Conservation (phyloP, 306 rosid genomes). For the Cyclanthera cordifolia region DNA sequence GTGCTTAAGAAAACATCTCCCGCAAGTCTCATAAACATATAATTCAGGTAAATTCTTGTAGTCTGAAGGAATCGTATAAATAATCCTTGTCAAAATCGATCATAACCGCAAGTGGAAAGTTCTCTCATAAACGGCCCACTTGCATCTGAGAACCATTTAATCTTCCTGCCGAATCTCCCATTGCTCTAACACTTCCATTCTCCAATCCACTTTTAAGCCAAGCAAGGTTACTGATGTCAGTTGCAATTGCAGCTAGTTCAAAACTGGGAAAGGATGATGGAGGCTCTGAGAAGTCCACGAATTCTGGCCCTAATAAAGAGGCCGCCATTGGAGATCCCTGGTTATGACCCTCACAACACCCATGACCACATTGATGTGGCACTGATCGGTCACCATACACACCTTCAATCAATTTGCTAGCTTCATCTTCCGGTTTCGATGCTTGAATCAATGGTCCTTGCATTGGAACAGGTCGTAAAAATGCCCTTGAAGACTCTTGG, state of each 20-base stretch:
- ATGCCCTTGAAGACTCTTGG: slow-evolving; percentile 29
- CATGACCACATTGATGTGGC: slow-evolving; percentile 71
- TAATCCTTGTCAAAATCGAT: slow-evolving; percentile 4
- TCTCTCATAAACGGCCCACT: slow-evolving; percentile 30
- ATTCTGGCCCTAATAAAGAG: slow-evolving; percentile 84
- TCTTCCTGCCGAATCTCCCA: slow-evolving; percentile 48
- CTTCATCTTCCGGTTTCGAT: slow-evolving; percentile 40
- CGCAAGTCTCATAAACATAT: not conserved
- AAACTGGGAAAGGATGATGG: slow-evolving; percentile 53
- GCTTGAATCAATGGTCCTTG: slow-evolving; percentile 50
- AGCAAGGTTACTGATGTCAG: slow-evolving; percentile 82
- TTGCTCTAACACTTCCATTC: slow-evolving; percentile 53
- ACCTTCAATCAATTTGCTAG: slow-evolving; percentile 47
- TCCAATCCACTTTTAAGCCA: slow-evolving; percentile 96
- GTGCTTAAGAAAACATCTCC: not conserved
- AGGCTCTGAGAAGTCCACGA: slow-evolving; percentile 63
- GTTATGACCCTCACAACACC: slow-evolving; percentile 43
- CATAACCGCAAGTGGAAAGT: not conserved
- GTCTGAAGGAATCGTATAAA: not conserved
- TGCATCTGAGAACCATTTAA: slow-evolving; percentile 34
- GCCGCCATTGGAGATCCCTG: slow-evolving; percentile 19
- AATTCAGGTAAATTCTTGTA: not conserved
- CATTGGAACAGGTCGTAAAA: slow-evolving; percentile 43
- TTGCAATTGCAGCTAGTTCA: slow-evolving; percentile 86
- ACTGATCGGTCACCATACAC: slow-evolving; percentile 33